These are phyloP conservation scores for Crassisporium funariophilum DNA, from an alignment of 768 basidiomycete species.

Conservation along the genomic window DNA sequence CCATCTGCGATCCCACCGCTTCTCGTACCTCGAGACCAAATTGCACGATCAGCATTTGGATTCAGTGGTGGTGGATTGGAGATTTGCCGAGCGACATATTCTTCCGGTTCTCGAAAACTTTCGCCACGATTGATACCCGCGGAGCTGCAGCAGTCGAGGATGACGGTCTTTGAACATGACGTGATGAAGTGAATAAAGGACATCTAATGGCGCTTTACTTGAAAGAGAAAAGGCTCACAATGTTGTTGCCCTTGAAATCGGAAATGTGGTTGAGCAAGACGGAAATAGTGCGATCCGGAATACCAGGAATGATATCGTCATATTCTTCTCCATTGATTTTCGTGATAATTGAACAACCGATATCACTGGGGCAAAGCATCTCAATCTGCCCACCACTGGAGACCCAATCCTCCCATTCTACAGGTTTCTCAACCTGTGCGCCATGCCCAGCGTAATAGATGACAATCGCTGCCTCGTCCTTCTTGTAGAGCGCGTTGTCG, in stretches of 20 bases:
- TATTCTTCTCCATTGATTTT: neutral
- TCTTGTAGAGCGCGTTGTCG: slow-evolving; percentile 19
- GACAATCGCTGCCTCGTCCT: slow-evolving; percentile 35
- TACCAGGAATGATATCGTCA: slow-evolving; percentile 28
- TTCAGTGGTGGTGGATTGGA: slow-evolving; percentile 27
- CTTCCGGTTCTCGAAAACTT: slow-evolving; percentile 3
- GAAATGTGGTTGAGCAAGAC: slow-evolving; percentile 39
- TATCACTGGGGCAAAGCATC: slow-evolving; percentile 37
- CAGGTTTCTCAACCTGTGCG: slow-evolving; percentile 33
- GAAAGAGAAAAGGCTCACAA: slow-evolving; percentile 29
- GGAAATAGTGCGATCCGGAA: slow-evolving; percentile 47
- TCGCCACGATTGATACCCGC: slow-evolving; percentile 33
- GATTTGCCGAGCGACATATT: slow-evolving; percentile 25
- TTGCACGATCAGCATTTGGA: slow-evolving; percentile 24
- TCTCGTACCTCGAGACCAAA: slow-evolving; percentile 17
- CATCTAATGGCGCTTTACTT: neutral
- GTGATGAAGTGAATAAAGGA: neutral
- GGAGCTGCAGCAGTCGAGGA: slow-evolving; percentile 50
- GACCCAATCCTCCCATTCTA: slow-evolving; percentile 26
- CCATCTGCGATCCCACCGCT: slow-evolving; percentile 18
- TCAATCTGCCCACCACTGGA: slow-evolving; percentile 33
- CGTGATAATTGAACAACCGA: slow-evolving; percentile 11
- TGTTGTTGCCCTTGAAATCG: slow-evolving; percentile 42
- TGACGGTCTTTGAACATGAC: slow-evolving; percentile 36
- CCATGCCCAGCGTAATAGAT: slow-evolving; percentile 52